These are phyloP conservation scores for Sugiyamaella novakii DNA, from an alignment of 1,139 yeast species.

Conservation along the genomic window DNA sequence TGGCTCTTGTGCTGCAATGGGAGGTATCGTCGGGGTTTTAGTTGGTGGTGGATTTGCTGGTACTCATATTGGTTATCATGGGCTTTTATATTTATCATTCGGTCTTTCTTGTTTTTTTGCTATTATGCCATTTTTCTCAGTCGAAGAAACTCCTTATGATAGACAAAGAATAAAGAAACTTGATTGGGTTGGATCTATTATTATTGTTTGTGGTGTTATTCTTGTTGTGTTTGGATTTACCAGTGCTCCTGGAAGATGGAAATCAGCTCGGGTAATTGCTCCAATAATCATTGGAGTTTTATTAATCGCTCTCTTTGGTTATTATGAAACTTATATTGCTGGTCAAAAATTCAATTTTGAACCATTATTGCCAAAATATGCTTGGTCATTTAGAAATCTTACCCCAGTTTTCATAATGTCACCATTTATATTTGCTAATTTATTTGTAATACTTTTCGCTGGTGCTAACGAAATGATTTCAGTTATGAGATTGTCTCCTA, in stretches of 20 bases:
- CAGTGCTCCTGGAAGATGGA: constrained; percentile 36
- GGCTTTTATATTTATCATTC: constrained; percentile 38
- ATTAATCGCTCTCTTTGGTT: constrained; percentile 29
- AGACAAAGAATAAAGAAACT: constrained; percentile 32
- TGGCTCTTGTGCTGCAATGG: constrained; percentile 36
- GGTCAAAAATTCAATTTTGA: constrained; percentile 21
- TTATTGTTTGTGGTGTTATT: constrained; percentile 38
- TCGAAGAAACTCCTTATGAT: constrained; percentile 34
- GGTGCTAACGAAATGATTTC: constrained; percentile 24
- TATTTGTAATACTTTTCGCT: constrained; percentile 28
- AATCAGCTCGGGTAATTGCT: constrained; percentile 34
- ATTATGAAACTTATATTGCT: constrained; percentile 27
- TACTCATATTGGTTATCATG: constrained; percentile 40
- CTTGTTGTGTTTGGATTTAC: constrained; percentile 38
- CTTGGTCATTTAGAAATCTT: constrained; percentile 30
- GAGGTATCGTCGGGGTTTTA: constrained; percentile 41
- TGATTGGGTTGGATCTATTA: constrained; percentile 37
- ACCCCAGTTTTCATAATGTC: constrained; percentile 21
- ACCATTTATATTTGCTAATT: constrained; percentile 24
- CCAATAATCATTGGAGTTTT: constrained; percentile 36
- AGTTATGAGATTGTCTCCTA: constrained; percentile 30
- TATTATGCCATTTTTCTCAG: constrained; percentile 31
- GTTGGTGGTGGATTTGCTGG: constrained; percentile 44
- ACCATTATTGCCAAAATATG: constrained; percentile 30
- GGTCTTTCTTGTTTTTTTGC: constrained; percentile 32